These are phyloP conservation scores for Rhododendron griersonianum DNA, from an alignment of 148 eudicot genomes.

Conservation along the genomic window DNA sequence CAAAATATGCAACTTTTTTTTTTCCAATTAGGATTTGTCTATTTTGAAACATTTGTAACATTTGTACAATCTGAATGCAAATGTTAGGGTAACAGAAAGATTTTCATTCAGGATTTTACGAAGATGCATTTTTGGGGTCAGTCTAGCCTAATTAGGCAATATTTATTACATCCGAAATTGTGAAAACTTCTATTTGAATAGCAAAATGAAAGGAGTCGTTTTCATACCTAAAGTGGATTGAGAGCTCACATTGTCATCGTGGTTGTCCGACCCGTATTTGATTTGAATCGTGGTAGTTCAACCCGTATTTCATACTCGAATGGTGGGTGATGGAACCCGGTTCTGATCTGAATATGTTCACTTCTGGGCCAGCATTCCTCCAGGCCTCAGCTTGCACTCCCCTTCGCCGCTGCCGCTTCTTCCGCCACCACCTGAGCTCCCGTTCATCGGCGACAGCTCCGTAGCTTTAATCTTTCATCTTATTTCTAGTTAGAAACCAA, in stretches of 20 bases:
- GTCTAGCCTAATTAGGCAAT: not conserved
- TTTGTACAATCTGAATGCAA: not conserved
- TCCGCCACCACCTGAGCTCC: not conserved
- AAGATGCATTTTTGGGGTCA: not conserved
- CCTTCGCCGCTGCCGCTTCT: conserved; percentile 15
- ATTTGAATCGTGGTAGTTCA: no score
- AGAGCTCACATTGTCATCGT: conserved; percentile 64
- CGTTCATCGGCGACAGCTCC: conserved; percentile 28
- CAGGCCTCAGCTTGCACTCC: conserved; percentile 81
- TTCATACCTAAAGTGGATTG: conserved; percentile 70
- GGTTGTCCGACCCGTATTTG: conserved; percentile 59
- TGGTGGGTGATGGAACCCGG: conserved; percentile 42
- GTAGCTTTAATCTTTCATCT: conserved; percentile 64
- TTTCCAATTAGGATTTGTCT: not conserved
- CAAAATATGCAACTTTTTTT: not conserved
- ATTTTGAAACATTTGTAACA: no score
- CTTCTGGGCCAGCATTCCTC: conserved; percentile 94
- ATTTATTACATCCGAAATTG: not conserved
- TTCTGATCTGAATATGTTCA: conserved; percentile 52
- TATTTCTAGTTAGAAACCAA: not conserved
- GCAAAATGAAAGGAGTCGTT: not conserved
- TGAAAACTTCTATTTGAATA: not conserved
- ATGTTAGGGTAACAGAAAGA: not conserved
- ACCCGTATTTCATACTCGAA: conserved; percentile 57
- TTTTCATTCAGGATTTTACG: not conserved